Percentiles rank a stretch among this genome's conserved stretches.
Evolutionary conservation across 805 yeast genomes (phyloP).

Genomic region (Spencermartinsiella europaea): DNA sequence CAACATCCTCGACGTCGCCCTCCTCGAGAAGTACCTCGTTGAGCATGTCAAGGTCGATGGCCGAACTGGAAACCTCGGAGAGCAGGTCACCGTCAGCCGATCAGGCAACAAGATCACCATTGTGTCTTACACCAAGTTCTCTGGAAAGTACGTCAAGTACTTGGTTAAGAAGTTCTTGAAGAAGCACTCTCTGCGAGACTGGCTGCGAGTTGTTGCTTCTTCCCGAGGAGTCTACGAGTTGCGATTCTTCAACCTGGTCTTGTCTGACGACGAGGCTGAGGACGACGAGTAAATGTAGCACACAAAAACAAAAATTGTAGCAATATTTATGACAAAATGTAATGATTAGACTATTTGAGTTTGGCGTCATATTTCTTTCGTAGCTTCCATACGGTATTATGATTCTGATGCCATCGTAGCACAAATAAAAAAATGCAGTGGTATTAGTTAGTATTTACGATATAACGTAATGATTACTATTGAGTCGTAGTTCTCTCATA

Average conservation of each 20-base stretch:
- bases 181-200: slow-evolving; percentile 99
- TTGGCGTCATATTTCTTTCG: too few species aligned
- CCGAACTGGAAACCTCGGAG: slow-evolving; percentile 94
- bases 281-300: slow-evolving; percentile 37
- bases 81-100: slow-evolving; percentile 78
- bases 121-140: slow-evolving; percentile 91
- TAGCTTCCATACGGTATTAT: too few species aligned
- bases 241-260: slow-evolving; percentile 98
- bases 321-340: not conserved
- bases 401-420: too few species aligned
- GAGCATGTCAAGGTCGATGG: slow-evolving; percentile 99
- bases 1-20: slow-evolving; percentile 96
- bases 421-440: too few species aligned
- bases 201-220: slow-evolving; percentile 98
- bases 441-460: too few species aligned
- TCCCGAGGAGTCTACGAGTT: slow-evolving; percentile 94
- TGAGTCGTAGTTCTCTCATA: slow-evolving; percentile 48
- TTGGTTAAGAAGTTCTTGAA: slow-evolving; percentile 99
- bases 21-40: slow-evolving; percentile 95
- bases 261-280: slow-evolving; percentile 91
- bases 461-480: too few species aligned
- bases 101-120: slow-evolving; percentile 88
- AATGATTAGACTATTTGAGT: too few species aligned
- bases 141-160: slow-evolving; percentile 99
- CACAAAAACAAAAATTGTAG: not conserved